Evolutionary conservation across 345 rosid genomes (phyloP).

Genomic region (Nasturtium officinale): DNA sequence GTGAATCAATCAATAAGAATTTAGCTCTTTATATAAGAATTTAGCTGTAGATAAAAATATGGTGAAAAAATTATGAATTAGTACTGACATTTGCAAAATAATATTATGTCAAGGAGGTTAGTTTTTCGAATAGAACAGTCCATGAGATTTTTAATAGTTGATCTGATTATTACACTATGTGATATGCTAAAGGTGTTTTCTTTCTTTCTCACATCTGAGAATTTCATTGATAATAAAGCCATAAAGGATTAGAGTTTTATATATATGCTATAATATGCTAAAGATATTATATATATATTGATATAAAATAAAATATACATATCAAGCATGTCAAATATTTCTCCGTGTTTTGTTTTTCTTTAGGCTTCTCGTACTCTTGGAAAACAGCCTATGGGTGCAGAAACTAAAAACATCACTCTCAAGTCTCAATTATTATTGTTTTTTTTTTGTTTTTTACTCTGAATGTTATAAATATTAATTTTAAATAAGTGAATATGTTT

Average conservation of each 20-base stretch:
- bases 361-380: slow-evolving; percentile 18
- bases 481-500: background rate
- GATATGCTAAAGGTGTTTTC: background rate
- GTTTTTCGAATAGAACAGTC: no score
- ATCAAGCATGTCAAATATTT: no score
- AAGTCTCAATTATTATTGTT: background rate
- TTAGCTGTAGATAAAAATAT: background rate
- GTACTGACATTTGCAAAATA: no score
- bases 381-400: slow-evolving; percentile 11
- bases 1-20: background rate
- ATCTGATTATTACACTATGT: background rate
- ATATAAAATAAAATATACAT: no score
- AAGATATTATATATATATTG: no score
- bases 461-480: background rate
- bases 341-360: background rate
- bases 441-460: background rate
- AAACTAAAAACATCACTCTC: slow-evolving; percentile 31
- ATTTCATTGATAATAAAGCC: no score
- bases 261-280: background rate
- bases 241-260: no score
- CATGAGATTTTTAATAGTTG: background rate
- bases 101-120: no score
- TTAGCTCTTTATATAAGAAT: background rate
- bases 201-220: no score
- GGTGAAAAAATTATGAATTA: background rate